A percentile compares a stretch with the other conserved stretches of the same genome.
Evolutionary conservation across 1,284 basidiomycete genomes (phyloP).

Genomic region (Austroboletus niveus): DNA sequence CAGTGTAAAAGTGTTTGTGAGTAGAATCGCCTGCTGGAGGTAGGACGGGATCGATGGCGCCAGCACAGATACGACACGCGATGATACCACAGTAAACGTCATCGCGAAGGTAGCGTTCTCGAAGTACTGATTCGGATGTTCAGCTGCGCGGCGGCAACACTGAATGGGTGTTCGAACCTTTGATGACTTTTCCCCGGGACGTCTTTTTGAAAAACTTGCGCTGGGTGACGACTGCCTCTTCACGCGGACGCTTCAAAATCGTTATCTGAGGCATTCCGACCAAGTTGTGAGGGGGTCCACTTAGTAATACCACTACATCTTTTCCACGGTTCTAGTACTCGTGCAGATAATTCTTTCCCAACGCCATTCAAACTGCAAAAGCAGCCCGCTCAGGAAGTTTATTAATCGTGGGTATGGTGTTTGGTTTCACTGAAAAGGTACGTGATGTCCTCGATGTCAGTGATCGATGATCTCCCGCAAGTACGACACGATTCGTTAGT

Average conservation of each 20-base stretch:
- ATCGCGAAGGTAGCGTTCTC: slow-evolving; percentile 92
- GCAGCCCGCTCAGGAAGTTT: too few relatives aligned
- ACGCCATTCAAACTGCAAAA: too few relatives aligned
- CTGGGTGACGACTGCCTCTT: slow-evolving; percentile 76
- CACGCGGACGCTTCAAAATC: slow-evolving; percentile 71
- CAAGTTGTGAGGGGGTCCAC: neutral
- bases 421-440: too few relatives aligned
- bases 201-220: slow-evolving; percentile 96
- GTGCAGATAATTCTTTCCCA: too few relatives aligned
- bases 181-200: slow-evolving; percentile 89
- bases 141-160: neutral
- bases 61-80: slow-evolving; percentile 63
- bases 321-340: too few relatives aligned
- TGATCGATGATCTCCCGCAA: too few relatives aligned
- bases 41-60: slow-evolving; percentile 39
- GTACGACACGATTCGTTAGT: too few relatives aligned
- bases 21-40: slow-evolving; percentile 50
- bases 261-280: slow-evolving; percentile 62
- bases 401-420: too few relatives aligned
- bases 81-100: slow-evolving; percentile 91
- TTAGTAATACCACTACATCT: too few relatives aligned
- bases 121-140: slow-evolving; percentile 58
- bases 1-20: slow-evolving; percentile 54
- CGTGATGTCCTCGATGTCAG: too few relatives aligned
- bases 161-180: slow-evolving; percentile 49